These are phyloP conservation scores for Apiospora pterosperma DNA, from an alignment of 2,329 filamentous ascomycete species.

Conservation along the genomic window DNA sequence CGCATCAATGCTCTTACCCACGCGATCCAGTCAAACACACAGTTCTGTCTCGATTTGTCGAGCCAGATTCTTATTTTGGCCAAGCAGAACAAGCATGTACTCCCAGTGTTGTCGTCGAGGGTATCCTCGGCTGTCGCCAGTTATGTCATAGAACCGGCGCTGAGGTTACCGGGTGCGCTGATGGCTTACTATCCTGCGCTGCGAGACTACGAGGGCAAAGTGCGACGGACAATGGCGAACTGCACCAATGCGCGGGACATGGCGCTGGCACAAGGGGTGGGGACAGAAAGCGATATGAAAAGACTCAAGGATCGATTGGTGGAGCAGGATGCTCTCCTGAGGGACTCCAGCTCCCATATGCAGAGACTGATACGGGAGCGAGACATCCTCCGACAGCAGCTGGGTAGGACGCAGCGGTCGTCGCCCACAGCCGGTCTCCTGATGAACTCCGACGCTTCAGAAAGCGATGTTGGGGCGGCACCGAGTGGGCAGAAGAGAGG, in stretches of 20 bases:
- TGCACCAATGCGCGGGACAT: constrained; percentile 10
- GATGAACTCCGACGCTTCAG: not conserved
- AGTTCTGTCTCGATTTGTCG: constrained; percentile 12
- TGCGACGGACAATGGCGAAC: constrained; percentile 8
- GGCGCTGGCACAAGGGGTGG: constrained; percentile 7
- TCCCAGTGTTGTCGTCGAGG: constrained; percentile 5
- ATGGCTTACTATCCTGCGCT: constrained; percentile 11
- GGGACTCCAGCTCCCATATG: constrained; percentile 11
- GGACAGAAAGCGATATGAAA: constrained; percentile 6
- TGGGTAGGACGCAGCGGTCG: too few species aligned
- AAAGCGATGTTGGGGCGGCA: not conserved
- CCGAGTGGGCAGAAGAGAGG: not conserved
- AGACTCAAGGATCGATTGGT: constrained; percentile 15
- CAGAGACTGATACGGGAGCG: constrained; percentile 13
- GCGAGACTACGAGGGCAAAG: constrained; percentile 11
- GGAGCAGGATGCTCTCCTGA: constrained; percentile 15
- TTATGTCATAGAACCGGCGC: constrained; percentile 13
- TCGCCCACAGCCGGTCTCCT: too few species aligned
- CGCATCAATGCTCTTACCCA: constrained; percentile 11
- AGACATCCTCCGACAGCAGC: constrained; percentile 10
- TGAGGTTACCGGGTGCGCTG: constrained; percentile 7
- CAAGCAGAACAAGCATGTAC: constrained; percentile 13
- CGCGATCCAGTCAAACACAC: constrained; percentile 9
- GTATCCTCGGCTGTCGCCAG: constrained; percentile 9
- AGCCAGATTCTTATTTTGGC: constrained; percentile 12